A percentile compares a stretch with the other conserved stretches of the same genome.
Evolutionary conservation across 345 rosid genomes (phyloP).

Genomic region (Dipteronia dyeriana): DNA sequence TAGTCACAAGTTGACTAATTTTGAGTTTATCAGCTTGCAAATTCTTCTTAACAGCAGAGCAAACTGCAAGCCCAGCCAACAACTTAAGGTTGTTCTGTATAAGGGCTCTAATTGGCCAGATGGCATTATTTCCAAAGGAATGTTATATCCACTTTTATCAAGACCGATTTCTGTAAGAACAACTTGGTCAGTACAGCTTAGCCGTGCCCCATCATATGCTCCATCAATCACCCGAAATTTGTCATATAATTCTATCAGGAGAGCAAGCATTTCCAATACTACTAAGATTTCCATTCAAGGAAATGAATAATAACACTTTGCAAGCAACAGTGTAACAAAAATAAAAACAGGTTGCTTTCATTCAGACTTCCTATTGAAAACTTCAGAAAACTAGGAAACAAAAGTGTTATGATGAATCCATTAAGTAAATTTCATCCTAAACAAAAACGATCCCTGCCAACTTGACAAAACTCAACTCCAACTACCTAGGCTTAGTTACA

Average conservation of each 20-base stretch:
- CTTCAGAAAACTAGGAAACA: neutral
- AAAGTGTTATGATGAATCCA: too few species aligned
- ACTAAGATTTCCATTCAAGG: neutral
- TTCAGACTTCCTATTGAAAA: neutral
- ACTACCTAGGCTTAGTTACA: neutral
- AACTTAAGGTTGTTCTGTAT: slow-evolving; percentile 70
- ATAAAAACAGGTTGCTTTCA: neutral
- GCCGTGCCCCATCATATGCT: slow-evolving; percentile 73
- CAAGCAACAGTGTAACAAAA: neutral
- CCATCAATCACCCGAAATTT: slow-evolving; percentile 66
- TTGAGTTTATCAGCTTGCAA: slow-evolving; percentile 72
- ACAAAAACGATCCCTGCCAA: too few species aligned
- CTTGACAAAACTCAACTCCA: neutral
- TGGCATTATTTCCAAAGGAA: slow-evolving; percentile 87
- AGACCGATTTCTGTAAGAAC: slow-evolving; percentile 56
- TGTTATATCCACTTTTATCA: slow-evolving; percentile 60
- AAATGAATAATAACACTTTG: neutral
- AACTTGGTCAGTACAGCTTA: slow-evolving; percentile 68
- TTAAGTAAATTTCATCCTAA: too few species aligned
- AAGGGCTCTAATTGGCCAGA: slow-evolving; percentile 94
- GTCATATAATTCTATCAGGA: neutral
- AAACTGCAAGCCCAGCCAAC: too few species aligned
- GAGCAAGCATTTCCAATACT: neutral
- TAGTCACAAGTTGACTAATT: slow-evolving; percentile 84
- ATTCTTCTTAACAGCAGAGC: too few species aligned